Base-by-base conservation (phyloP, 169 alveolate genomes). In the Pseudocohnilembus persalinus region DNA sequence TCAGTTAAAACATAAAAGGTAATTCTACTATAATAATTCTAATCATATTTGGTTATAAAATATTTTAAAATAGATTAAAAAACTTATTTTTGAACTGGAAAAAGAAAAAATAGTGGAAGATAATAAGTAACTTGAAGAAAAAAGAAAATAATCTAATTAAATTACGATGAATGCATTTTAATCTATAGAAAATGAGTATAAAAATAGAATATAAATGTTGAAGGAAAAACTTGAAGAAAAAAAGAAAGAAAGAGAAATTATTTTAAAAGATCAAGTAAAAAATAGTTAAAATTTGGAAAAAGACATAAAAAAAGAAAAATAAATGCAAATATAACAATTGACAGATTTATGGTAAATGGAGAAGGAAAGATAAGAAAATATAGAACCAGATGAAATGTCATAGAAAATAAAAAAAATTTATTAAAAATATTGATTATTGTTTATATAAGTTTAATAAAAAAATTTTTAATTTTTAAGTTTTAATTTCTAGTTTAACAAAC, bases 21-120 rank as follows among this genome's bases (percentile, higher is more conserved):
- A 20, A 49, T 49, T 49, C 26, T 20, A 11, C 4, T 49, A 11
- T 11, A 11, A 11, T 49, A 11, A 49, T 11, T 49, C 20, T 11
- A 20, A 49, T 49, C 20, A 49, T 49, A 49, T 49, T 11, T 49
- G 4, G 20, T 49, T 49, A 4, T 11, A 49, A 49, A 49, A 20
- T 11, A 49, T 11, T 49, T 20, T 49, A 49, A 49, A 11, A 49
- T 11, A 49, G 68, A 49, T 49, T 4, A 49, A 49, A 49, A 49
- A 49, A 11, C 68, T 79, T 29, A 79, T 79, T 26, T 79, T 49
- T 63, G 84, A 79, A 31, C 76, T 79, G 27, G 84, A 79, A 79
- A 79, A 79, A 27, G 64, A 64, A 49, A 79, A 79, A 63, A 79
- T 79, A 28, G 30, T 79, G 29, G 84, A 79, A 20, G 84, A 79